Evolutionary conservation across 495 filamentous ascomycete species (phyloP).

Genomic region (Daldinia grandis): DNA sequence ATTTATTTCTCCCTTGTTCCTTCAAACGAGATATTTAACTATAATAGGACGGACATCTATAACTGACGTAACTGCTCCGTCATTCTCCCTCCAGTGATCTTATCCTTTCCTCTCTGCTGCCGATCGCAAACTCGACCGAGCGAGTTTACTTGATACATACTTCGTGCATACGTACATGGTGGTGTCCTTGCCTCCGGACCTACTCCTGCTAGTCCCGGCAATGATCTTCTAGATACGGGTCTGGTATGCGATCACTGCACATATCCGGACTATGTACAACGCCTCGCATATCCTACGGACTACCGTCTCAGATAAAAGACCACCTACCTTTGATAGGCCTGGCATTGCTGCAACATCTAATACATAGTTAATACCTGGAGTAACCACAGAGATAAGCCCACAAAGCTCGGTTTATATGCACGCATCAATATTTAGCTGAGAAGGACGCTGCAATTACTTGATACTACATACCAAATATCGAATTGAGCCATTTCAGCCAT

Average conservation of each 20-base stretch:
- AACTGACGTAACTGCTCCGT: background rate
- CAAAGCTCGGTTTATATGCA: background rate
- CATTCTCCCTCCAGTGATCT: background rate
- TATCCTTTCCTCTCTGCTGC: background rate
- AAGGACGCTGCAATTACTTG: background rate
- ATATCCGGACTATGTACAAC: background rate
- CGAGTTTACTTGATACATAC: too few species aligned
- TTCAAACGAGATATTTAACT: background rate
- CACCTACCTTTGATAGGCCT: background rate
- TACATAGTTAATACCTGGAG: background rate
- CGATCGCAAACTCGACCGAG: background rate
- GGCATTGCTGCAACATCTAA: background rate
- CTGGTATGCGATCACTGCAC: background rate
- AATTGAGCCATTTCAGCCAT: constrained; percentile 29
- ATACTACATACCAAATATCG: constrained; percentile 10
- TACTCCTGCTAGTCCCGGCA: constrained; percentile 7
- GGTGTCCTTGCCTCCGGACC: background rate
- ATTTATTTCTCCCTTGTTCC: background rate
- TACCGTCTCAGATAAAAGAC: constrained; percentile 2
- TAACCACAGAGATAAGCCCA: background rate
- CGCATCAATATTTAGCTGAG: constrained; percentile 6
- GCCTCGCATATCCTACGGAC: background rate
- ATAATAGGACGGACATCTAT: background rate
- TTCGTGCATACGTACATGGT: too few species aligned
- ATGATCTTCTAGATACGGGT: constrained; percentile 1